Percentiles rank a stretch among this genome's conserved stretches.
Conservation (phyloP, 805 yeast species). For the Hanseniaspora mollemarum region DNA sequence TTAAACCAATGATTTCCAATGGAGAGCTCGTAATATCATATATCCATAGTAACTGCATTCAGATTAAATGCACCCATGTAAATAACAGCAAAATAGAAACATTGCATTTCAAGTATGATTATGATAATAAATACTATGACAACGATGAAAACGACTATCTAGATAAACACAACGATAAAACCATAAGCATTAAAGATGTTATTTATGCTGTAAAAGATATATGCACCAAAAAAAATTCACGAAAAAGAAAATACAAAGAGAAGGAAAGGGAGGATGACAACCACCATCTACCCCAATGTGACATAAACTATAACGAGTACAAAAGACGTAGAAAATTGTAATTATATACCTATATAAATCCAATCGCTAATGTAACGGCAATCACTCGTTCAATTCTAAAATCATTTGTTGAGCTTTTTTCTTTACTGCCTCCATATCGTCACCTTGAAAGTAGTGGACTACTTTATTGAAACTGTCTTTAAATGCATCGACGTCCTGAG, state of each 20-base stretch:
- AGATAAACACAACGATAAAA: neutral
- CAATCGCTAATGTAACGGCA: neutral
- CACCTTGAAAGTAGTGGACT: slow-evolving; percentile 56
- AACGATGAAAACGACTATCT: neutral
- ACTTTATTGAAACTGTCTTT: slow-evolving; percentile 61
- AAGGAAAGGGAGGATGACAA: neutral
- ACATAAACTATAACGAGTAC: neutral
- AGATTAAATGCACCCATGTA: slow-evolving; percentile 9
- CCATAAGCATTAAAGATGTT: neutral
- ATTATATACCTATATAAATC: neutral
- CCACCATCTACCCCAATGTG: neutral
- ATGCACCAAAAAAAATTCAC: neutral
- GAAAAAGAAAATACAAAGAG: neutral
- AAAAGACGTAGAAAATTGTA: neutral
- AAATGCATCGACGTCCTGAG: slow-evolving; percentile 66
- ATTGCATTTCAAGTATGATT: slow-evolving; percentile 2
- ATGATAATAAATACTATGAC: neutral
- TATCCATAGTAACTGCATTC: neutral
- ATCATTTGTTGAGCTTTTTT: slow-evolving; percentile 13
- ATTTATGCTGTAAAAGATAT: neutral
- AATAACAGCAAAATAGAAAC: slow-evolving; percentile 6
- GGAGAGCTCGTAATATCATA: slow-evolving; percentile 1
- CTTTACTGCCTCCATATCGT: slow-evolving; percentile 9
- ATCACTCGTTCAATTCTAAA: slow-evolving; percentile 1
- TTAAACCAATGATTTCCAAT: neutral